These are phyloP conservation scores for Leishmania amazonensis DNA, from an alignment of 208 protist species.

Conservation along the genomic window DNA sequence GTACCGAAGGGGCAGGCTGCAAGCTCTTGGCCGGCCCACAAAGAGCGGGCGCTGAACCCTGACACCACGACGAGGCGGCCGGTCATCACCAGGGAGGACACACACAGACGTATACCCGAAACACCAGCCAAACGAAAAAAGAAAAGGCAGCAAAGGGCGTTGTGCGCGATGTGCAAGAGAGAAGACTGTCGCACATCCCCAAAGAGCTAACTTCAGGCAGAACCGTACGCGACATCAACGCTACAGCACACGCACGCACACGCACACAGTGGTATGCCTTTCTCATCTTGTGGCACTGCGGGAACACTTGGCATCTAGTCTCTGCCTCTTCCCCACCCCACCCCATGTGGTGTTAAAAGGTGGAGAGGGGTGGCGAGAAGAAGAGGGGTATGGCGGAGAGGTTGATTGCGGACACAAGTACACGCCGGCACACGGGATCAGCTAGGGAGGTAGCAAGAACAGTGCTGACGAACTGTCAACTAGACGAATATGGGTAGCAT, in stretches of 20 bases:
- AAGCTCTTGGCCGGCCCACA: no score
- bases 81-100: no score
- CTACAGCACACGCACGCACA: background rate
- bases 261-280: background rate
- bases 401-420: background rate
- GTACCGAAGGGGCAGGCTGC: no score
- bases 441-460: background rate
- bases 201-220: background rate
- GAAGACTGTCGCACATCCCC: background rate
- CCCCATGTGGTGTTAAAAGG: background rate
- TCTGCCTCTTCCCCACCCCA: background rate
- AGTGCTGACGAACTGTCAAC: background rate
- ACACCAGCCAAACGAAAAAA: background rate
- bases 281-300: background rate
- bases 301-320: background rate
- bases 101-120: background rate
- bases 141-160: background rate
- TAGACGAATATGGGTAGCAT: background rate
- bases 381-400: background rate
- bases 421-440: background rate
- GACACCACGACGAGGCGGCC: no score
- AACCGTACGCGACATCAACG: background rate
- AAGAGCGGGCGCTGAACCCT: no score
- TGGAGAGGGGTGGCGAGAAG: background rate
- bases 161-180: no score